Evolutionary conservation across 345 rosid genomes (phyloP).

Genomic region (Lepidium sativum): DNA sequence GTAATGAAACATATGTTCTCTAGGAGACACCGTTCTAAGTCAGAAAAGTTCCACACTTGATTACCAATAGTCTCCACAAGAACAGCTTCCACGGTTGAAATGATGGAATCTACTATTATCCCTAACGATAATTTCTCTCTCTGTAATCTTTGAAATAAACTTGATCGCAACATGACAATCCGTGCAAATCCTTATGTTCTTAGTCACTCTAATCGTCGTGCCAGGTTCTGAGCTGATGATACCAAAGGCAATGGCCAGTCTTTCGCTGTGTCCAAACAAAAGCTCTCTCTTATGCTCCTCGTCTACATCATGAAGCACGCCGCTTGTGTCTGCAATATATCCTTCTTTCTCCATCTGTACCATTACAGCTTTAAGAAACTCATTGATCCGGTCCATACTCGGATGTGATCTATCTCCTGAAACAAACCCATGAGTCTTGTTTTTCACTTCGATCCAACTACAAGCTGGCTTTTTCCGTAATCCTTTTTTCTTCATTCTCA

Average conservation of each 20-base stretch:
- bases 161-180: conserved; percentile 70
- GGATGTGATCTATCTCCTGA: conserved; percentile 76
- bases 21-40: background rate
- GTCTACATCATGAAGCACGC: conserved; percentile 62
- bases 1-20: background rate
- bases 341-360: conserved; percentile 71
- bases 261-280: conserved; percentile 55
- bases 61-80: conserved; percentile 81
- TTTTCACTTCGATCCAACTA: conserved; percentile 77
- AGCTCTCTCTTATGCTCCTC: conserved; percentile 64
- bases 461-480: conserved; percentile 65
- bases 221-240: conserved; percentile 56
- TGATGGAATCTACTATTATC: conserved; percentile 78
- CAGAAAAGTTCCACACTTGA: background rate
- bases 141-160: conserved; percentile 49
- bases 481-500: conserved; percentile 44
- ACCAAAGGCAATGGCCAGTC: conserved; percentile 67
- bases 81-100: conserved; percentile 58
- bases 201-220: conserved; percentile 59
- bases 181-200: conserved; percentile 53
- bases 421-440: conserved; percentile 52
- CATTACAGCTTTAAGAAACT: conserved; percentile 36
- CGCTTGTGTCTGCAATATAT: conserved; percentile 53
- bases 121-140: conserved; percentile 61
- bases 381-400: conserved; percentile 31